Evolutionary conservation across 129 eudicot species (phyloP), one percentile per base, ranked within the genome.

Genomic region (Tagetes erecta): DNA sequence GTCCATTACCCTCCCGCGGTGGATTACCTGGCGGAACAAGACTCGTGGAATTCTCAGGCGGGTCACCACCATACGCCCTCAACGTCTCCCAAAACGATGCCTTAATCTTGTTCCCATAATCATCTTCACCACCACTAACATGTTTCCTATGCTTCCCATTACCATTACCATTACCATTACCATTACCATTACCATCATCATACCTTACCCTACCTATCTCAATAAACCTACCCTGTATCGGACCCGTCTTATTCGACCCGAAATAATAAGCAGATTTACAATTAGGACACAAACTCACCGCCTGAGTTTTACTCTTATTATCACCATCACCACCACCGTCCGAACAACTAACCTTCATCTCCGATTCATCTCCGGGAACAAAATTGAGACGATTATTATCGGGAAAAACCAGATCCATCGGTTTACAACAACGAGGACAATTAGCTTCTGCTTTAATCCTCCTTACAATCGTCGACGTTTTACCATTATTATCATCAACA

Each of bases 341-440:
- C 4, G 53, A 44, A 13, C 42, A 37, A n/a, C 46, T 46, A 6
- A 14, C 1, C 46, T 53, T 70, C 31, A 64, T 44, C 31, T 57
- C 64, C 64, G 11, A 27, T 30, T 57, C 64, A 31, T 57, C 64
- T 56, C 36, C 7, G 9, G 36, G 66, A 10, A 59, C 34, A 20
- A 59, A 20, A 20, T 20, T 20, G 66, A 31, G 42, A 41, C 42
- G 66, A 36, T 59, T 59, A 36, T 59, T 59, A 4, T 35, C 30
- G 44, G 67, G 13, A 13, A 30, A 89, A 33, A 85, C 75, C 6
- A 89, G 81, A 84, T 86, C 85, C 88, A 92, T 82, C 41, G 83
- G 85, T 74, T 83, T 87, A 4, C 92, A 87, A 72, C 98, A 89
- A 2, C 90, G 85, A 2, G 98, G 98, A 76, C 98, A 92, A 57